phyloP scores from a whole-genome alignment of 2,329 filamentous ascomycete species.

The Cladosporium austrohemisphaericum region DNA sequence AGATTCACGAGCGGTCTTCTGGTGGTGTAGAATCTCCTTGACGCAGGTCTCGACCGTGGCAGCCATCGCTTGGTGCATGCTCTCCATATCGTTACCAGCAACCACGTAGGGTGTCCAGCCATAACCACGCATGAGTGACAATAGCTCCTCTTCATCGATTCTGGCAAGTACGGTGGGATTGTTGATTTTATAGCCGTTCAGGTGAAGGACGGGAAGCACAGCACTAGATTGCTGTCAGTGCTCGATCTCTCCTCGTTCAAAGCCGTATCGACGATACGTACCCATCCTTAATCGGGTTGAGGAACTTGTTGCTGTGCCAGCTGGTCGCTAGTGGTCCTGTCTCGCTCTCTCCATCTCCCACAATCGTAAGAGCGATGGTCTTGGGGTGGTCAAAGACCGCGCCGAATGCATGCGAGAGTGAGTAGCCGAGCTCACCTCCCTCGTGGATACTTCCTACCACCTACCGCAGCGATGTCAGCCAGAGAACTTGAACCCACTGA shows the following conservation, averaged over 20 bases:
- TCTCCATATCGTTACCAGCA: constrained; percentile 67
- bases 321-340: constrained; percentile 74
- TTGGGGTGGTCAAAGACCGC: constrained; percentile 71
- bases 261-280: too few relatives aligned
- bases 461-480: neutral
- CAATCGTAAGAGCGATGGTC: constrained; percentile 72
- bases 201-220: constrained; percentile 71
- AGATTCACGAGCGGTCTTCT: constrained; percentile 67
- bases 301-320: constrained; percentile 80
- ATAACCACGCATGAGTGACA: constrained; percentile 66
- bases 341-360: constrained; percentile 78
- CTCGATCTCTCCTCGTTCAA: too few relatives aligned
- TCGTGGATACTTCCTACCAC: constrained; percentile 51
- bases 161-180: constrained; percentile 71
- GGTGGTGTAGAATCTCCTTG: constrained; percentile 62
- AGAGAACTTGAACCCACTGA: constrained; percentile 43
- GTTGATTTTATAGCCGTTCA: constrained; percentile 85
- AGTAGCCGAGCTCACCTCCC: constrained; percentile 78
- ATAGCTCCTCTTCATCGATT: constrained; percentile 69
- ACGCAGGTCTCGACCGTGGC: constrained; percentile 71
- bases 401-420: constrained; percentile 74
- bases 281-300: constrained; percentile 75
- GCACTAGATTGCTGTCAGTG: too few relatives aligned
- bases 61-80: constrained; percentile 81
- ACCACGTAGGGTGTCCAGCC: constrained; percentile 79